Base-by-base conservation (phyloP, 1,139 yeast genomes). In the Yamadazyma songkhlaensis region DNA sequence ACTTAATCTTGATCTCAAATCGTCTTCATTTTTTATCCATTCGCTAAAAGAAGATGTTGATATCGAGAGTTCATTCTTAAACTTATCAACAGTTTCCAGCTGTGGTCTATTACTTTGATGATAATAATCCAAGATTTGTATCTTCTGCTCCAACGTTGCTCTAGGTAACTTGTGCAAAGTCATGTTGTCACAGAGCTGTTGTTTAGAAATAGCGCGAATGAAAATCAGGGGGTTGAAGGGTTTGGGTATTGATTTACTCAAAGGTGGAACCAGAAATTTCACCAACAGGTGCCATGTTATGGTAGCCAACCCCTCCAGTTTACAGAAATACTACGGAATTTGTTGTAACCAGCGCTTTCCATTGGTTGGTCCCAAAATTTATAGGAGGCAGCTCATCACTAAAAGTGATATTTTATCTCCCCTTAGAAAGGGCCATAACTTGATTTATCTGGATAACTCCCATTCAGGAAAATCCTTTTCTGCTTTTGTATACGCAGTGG, bases 31-130 rank as follows among this genome's bases (percentile, higher is more conserved):
- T 52, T 76, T 77, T 25, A 78, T 51, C 84, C 84, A 78, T 51
- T 77, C 84, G 48, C 79, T 71, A 44, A 78, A 70, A 6, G 79
- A 71, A 17, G 80, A 74, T 0, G 83, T 77, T 11, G 80, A 74
- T 11, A 78, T 77, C 13, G 80, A 67, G 32, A 73, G 64, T 40
- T 65, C 65, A 36, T 71, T 59, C 44, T 67, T 72, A 55, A 68
- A 78, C 33, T 64, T 55, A 35, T 76, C 77, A 15, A 78, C 84
- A 0, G 81, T 75, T 46, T 74, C 80, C 63, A 72, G 75, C 49
- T 78, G 83, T 3, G 81, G 78, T 36, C 74, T 54, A 37, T 68
- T 66, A 10, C 75, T 64, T 29, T 56, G 58, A 47, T 73, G 81
- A 46, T 60, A 74, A 49, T 61, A 68, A 51, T 78, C 81, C 31